These are phyloP conservation scores for Ceratocystiopsis minuta DNA, from an alignment of 2,329 filamentous ascomycete species.

Conservation along the genomic window DNA sequence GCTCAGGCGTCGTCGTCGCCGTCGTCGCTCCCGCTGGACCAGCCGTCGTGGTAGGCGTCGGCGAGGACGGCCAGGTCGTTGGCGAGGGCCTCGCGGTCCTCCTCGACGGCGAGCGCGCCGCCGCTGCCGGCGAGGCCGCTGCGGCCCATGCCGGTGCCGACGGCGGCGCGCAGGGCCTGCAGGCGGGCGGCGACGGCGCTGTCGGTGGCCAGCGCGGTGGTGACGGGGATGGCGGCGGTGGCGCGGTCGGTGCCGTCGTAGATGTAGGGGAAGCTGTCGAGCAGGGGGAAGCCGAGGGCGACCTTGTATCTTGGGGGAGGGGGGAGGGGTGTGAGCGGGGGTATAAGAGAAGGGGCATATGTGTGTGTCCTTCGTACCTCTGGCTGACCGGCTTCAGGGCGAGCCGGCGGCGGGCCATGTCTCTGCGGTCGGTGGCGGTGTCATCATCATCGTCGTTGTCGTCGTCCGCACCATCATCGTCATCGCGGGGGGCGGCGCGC, in stretches of 20 bases:
- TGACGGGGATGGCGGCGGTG: constrained; percentile 26
- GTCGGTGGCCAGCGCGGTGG: constrained; percentile 52
- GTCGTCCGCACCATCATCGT: constrained; percentile 14
- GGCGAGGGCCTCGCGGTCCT: constrained; percentile 68
- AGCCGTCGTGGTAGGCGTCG: constrained; percentile 78
- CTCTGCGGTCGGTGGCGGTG: constrained; percentile 9
- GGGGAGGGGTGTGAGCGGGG: neutral
- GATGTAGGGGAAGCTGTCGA: constrained; percentile 71
- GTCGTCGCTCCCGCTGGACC: constrained; percentile 59
- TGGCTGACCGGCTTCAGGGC: constrained; percentile 14
- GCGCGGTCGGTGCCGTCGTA: constrained; percentile 25
- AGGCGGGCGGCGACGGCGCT: constrained; percentile 53
- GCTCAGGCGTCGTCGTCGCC: constrained; percentile 38
- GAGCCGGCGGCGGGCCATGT: constrained; percentile 11
- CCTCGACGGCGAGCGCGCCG: constrained; percentile 42
- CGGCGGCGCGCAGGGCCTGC: constrained; percentile 44
- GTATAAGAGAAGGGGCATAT: neutral
- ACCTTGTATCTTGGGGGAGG: constrained; percentile 26
- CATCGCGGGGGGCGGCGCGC: constrained; percentile 3
- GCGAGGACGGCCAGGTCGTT: constrained; percentile 69
- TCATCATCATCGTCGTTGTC: constrained; percentile 10
- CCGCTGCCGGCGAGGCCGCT: constrained; percentile 37
- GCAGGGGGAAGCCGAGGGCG: constrained; percentile 49
- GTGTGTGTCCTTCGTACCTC: constrained; percentile 1
- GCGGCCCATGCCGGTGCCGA: constrained; percentile 23